Percentiles rank a stretch among this genome's conserved stretches.
phyloP scores from a whole-genome alignment of 352 stramenopile genomes.

The Pythium utonaiense region DNA sequence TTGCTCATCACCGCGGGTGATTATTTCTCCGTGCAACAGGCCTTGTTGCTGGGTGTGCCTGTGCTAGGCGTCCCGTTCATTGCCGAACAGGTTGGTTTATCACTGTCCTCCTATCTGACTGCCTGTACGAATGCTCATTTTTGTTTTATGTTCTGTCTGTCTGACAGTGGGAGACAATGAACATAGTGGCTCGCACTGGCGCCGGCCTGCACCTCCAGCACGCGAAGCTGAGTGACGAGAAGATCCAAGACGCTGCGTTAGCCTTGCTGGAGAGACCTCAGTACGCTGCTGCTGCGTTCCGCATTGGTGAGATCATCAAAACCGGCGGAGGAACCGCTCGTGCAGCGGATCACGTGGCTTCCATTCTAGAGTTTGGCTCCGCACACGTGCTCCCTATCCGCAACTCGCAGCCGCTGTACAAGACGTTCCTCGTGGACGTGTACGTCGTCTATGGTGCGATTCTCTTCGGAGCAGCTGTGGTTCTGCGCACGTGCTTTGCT shows the following conservation, averaged over 20 bases:
- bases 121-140: not conserved
- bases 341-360: slow-evolving; percentile 53
- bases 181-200: slow-evolving; percentile 51
- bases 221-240: slow-evolving; percentile 32
- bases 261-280: slow-evolving; percentile 35
- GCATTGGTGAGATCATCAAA: slow-evolving; percentile 56
- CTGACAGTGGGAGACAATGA: slow-evolving; percentile 54
- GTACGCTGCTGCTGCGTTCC: slow-evolving; percentile 38
- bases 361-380: slow-evolving; percentile 51
- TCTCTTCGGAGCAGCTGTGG: slow-evolving; percentile 78
- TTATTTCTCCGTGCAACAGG: slow-evolving; percentile 55
- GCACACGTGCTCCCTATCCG: slow-evolving; percentile 45
- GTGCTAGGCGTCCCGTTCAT: slow-evolving; percentile 71
- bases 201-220: slow-evolving; percentile 41
- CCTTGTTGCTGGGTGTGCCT: slow-evolving; percentile 53
- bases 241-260: slow-evolving; percentile 31
- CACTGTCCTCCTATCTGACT: not conserved
- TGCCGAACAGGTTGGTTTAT: slow-evolving; percentile 48
- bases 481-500: slow-evolving; percentile 74
- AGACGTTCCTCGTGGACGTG: slow-evolving; percentile 83
- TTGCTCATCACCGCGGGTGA: slow-evolving; percentile 60
- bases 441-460: slow-evolving; percentile 84
- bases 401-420: slow-evolving; percentile 72
- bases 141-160: not conserved
- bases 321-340: slow-evolving; percentile 48